These are phyloP conservation scores for Pilatotrama ljubarskyi DNA, from an alignment of 768 basidiomycete species.

Conservation along the genomic window DNA sequence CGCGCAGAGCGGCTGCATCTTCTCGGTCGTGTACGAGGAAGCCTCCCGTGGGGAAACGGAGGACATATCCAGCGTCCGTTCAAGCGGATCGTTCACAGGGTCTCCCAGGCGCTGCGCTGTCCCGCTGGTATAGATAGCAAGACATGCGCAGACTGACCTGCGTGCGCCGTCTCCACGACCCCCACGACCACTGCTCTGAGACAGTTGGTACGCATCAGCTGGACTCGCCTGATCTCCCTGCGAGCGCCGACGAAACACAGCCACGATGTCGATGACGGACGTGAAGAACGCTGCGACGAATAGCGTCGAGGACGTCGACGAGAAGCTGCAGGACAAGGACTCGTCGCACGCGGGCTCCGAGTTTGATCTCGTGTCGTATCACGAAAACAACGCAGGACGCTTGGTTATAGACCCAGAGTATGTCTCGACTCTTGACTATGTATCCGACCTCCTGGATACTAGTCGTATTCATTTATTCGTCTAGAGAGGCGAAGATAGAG, in stretches of 20 bases:
- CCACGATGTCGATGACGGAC: conserved; percentile 1
- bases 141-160: not conserved
- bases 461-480: not conserved
- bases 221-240: not conserved
- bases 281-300: conserved; percentile 8
- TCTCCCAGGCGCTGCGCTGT: not conserved
- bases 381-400: conserved; percentile 57
- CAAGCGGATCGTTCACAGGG: not conserved
- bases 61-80: not conserved
- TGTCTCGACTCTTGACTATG: conserved; percentile 27
- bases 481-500: conserved; percentile 61
- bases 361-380: conserved; percentile 43
- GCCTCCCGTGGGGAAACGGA: not conserved
- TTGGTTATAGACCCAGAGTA: conserved; percentile 63
- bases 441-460: no score
- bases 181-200: not conserved
- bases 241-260: not conserved
- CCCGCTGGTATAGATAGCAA: conserved; percentile 10
- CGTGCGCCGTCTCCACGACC: not conserved
- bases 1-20: not conserved
- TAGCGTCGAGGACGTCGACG: conserved; percentile 9
- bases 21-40: not conserved
- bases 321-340: not conserved
- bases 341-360: conserved; percentile 6
- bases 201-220: not conserved